Conservation (phyloP, 2,329 filamentous ascomycete genomes). For the Pseudogymnoascus sp. region DNA sequence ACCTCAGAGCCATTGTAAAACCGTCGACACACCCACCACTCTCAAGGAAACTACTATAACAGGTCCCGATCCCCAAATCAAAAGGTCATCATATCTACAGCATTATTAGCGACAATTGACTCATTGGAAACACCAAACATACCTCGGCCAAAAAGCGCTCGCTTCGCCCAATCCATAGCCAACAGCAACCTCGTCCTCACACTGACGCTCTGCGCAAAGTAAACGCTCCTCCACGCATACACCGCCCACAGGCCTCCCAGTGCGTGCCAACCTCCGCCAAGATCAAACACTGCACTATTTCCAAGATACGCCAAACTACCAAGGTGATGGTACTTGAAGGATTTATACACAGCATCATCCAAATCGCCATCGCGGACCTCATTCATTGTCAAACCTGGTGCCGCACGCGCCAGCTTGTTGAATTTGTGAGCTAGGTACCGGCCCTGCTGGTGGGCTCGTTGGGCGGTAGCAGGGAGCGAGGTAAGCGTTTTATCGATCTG, state of each 20-base stretch:
- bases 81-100: neutral
- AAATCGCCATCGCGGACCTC: constrained; percentile 81
- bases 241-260: constrained; percentile 84
- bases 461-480: constrained; percentile 86
- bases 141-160: constrained; percentile 93
- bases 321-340: constrained; percentile 89
- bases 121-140: neutral
- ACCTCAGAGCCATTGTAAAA: neutral
- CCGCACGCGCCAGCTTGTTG: constrained; percentile 75
- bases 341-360: constrained; percentile 85
- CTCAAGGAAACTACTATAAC: neutral
- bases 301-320: constrained; percentile 91
- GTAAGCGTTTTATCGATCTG: constrained; percentile 96
- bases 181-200: constrained; percentile 78
- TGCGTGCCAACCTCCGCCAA: constrained; percentile 66
- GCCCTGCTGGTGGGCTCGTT: constrained; percentile 93
- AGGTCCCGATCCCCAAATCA: neutral
- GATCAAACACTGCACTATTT: constrained; percentile 92
- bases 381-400: constrained; percentile 68
- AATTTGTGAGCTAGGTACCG: constrained; percentile 88
- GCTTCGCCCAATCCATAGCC: constrained; percentile 98
- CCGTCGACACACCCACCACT: neutral
- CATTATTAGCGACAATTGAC: neutral
- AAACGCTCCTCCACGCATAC: constrained; percentile 91
- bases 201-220: constrained; percentile 96